phyloP scores from a whole-genome alignment of 2,329 filamentous ascomycete genomes.

The Aspergillus transmontanensis region DNA sequence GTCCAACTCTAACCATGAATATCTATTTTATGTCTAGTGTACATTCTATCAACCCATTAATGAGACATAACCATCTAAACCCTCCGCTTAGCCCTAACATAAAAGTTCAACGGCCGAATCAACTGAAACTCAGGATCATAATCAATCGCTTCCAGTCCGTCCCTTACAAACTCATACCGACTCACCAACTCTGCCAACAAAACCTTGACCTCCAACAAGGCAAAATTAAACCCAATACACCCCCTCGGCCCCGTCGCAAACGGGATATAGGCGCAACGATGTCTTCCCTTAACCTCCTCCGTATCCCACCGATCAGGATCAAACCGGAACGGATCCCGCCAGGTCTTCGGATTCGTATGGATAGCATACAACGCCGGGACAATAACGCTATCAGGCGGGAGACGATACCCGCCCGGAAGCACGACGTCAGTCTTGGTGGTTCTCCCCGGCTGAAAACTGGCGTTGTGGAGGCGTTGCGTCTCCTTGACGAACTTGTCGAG shows the following conservation, averaged over 20 bases:
- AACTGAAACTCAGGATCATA: conserved; percentile 26
- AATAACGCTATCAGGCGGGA: conserved; percentile 56
- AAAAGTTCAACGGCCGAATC: conserved; percentile 23
- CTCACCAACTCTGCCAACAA: conserved; percentile 57
- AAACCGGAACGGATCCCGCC: conserved; percentile 62
- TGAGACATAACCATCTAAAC: not conserved
- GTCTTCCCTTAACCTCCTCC: conserved; percentile 53
- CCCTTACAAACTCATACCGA: conserved; percentile 56
- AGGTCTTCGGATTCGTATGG: conserved; percentile 56
- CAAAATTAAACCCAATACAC: conserved; percentile 67
- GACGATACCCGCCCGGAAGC: conserved; percentile 61
- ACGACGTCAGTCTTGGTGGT: conserved; percentile 60
- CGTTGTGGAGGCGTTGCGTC: conserved; percentile 62
- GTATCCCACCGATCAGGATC: conserved; percentile 64
- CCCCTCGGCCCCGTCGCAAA: conserved; percentile 59
- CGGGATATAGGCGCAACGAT: conserved; percentile 56
- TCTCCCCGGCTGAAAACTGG: conserved; percentile 63
- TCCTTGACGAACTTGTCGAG: conserved; percentile 64
- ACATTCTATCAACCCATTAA: too few species aligned
- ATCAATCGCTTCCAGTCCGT: conserved; percentile 44
- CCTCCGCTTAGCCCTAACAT: conserved; percentile 35
- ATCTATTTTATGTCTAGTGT: too few species aligned
- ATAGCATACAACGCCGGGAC: conserved; percentile 54
- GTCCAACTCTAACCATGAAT: too few species aligned
- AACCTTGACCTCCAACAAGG: conserved; percentile 61